Conservation (phyloP, 768 basidiomycete genomes). For the Russula abietina region DNA sequence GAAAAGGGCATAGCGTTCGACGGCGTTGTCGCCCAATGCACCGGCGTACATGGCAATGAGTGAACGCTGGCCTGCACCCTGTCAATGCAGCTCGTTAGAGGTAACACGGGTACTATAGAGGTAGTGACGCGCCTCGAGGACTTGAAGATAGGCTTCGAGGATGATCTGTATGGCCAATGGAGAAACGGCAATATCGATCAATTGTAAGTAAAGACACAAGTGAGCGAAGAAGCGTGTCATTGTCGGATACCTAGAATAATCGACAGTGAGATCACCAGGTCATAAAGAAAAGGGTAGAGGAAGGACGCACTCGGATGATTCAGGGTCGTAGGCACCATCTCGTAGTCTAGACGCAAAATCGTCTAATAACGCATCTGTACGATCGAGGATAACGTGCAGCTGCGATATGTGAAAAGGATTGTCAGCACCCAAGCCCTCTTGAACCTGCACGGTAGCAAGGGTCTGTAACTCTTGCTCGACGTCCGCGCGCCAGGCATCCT, state of each 20-base stretch:
- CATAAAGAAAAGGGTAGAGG: neutral
- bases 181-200: constrained; percentile 71
- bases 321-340: constrained; percentile 43
- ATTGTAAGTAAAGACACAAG: constrained; percentile 79
- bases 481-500: constrained; percentile 62
- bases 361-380: constrained; percentile 61
- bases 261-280: constrained; percentile 18
- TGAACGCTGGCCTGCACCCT: constrained; percentile 73
- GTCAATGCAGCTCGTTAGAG: constrained; percentile 1
- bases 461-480: constrained; percentile 51
- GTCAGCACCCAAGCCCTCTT: constrained; percentile 61
- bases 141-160: constrained; percentile 80
- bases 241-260: constrained; percentile 49
- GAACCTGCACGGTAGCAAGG: constrained; percentile 50
- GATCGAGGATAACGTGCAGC: constrained; percentile 66
- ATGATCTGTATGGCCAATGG: constrained; percentile 73
- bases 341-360: constrained; percentile 56
- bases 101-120: neutral
- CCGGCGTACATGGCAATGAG: constrained; percentile 93
- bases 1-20: constrained; percentile 89
- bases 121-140: constrained; percentile 60
- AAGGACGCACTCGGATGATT: constrained; percentile 50
- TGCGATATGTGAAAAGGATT: constrained; percentile 82
- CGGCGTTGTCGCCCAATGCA: constrained; percentile 82
- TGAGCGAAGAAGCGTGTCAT: constrained; percentile 92